A percentile compares a stretch with the other conserved stretches of the same genome.
Conservation (phyloP, 495 filamentous ascomycete species). For the Apodospora peruviana region DNA sequence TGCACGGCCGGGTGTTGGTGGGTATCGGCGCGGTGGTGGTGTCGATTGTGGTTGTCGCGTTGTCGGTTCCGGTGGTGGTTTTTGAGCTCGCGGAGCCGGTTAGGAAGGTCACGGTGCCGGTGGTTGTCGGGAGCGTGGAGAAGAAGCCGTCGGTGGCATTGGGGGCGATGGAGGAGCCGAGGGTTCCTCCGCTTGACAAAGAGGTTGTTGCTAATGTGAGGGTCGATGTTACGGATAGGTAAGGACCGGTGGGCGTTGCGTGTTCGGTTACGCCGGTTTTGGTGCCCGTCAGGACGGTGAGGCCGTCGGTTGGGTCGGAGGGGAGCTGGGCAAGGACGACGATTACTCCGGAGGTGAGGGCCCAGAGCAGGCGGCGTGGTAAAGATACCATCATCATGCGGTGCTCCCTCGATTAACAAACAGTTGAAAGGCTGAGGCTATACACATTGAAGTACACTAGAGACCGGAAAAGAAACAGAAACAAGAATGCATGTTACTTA, state of each 20-base stretch:
- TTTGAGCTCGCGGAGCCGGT: conserved; percentile 19
- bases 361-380: conserved; percentile 1
- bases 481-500: no score
- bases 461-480: no score
- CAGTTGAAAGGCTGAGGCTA: no score
- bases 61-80: conserved; percentile 21
- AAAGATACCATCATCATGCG: background rate
- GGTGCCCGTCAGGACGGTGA: conserved; percentile 29
- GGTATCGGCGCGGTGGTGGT: conserved; percentile 38
- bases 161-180: conserved; percentile 20
- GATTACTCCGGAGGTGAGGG: conserved; percentile 1
- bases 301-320: background rate
- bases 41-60: conserved; percentile 26
- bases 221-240: conserved; percentile 31
- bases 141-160: no score
- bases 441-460: no score
- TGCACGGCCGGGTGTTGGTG: conserved; percentile 74
- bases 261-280: conserved; percentile 18
- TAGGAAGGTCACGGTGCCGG: background rate
- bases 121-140: no score
- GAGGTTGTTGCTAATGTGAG: conserved; percentile 28
- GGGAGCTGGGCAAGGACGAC: background rate
- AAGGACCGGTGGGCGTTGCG: conserved; percentile 28
- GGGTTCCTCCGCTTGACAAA: conserved; percentile 8
- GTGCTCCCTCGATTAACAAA: no score